phyloP scores from a whole-genome alignment of 2,329 filamentous ascomycete genomes.

The Pyricularia pennisetigena region DNA sequence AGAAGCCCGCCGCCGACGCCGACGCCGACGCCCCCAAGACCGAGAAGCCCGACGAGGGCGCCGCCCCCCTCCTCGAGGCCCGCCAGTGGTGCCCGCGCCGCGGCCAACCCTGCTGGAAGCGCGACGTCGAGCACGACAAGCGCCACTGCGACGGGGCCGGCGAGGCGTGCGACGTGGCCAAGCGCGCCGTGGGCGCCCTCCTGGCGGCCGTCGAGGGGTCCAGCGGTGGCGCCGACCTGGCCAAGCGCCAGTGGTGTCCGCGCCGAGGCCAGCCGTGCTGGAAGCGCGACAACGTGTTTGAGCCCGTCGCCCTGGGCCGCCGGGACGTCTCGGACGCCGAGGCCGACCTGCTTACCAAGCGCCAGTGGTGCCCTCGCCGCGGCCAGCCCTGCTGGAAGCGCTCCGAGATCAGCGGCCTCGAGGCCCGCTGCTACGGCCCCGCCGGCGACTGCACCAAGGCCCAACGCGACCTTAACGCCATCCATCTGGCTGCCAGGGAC shows the following conservation, averaged over 20 bases:
- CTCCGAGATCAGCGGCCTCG: conserved; percentile 10
- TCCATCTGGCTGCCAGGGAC: conserved; percentile 20
- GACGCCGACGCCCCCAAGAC: neutral
- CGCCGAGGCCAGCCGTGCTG: conserved; percentile 30
- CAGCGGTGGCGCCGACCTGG: conserved; percentile 4
- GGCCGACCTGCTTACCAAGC: conserved; percentile 13
- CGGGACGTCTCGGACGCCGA: conserved; percentile 14
- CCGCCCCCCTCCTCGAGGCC: neutral
- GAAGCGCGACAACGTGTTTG: conserved; percentile 30
- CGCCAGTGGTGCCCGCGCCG: conserved; percentile 2
- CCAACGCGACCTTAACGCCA: conserved; percentile 25
- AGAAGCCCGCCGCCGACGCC: neutral
- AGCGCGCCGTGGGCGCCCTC: conserved; percentile 5
- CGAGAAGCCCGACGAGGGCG: neutral
- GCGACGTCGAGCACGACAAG: conserved; percentile 4
- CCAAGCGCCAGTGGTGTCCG: conserved; percentile 20
- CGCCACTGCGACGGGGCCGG: conserved; percentile 3
- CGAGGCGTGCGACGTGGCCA: conserved; percentile 2
- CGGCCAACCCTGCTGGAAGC: conserved; percentile 1
- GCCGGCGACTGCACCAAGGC: conserved; percentile 20
- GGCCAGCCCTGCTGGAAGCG: conserved; percentile 26
- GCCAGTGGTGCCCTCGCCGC: conserved; percentile 10
- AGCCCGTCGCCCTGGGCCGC: conserved; percentile 22
- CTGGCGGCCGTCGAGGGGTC: conserved; percentile 6
- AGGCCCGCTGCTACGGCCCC: conserved; percentile 20